Evolutionary conservation across 331 rosid genomes (phyloP), one percentile per base, ranked within the genome.

Genomic region (Stylosanthes scabra): DNA sequence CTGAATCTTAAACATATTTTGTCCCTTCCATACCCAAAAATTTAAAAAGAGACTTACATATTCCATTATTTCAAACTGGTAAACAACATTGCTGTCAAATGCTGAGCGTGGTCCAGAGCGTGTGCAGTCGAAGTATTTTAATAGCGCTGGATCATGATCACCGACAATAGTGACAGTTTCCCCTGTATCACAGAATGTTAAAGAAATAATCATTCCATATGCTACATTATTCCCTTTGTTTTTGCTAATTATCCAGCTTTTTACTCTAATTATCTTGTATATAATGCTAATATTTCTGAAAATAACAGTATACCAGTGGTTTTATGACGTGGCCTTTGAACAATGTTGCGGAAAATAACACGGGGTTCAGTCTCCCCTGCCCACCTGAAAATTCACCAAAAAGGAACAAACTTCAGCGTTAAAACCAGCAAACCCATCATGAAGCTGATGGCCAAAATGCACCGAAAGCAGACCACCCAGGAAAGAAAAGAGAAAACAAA

Each of bases 321-420:
- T 85, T 95, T 90, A 81, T 90, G 99, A 68, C 99, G 99, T 37
- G 97, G 99, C 76, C 97, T 82, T 87, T 90, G 98, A 58, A 95
- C 99, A 86, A 95, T 95, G 92, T 92, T 92, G 70, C 98, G 98
- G 84, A 95, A 95, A 78, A 87, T 68, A 83, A 95, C 89, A 66
- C 99, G 99, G 44, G 99, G 99, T 16, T 95, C 88, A 63, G 87
- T 44, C 89, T 92, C 99, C 45, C 99, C 98, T 0, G 98, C 98
- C 99, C 99, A 92, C 34, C 99, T 90, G 82, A 70, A 15, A 81
- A 72, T 56, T 72, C 82, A 71, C 70, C 3, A 67, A 63, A 63
- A 69, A 51, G 31, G 13, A 73, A 65, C 10, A 2, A 77, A 63
- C 61, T 57, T 49, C 11, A 63, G 63, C 10, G 58, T 58, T 31